Evolutionary conservation across 768 basidiomycete species (phyloP), one percentile per base, ranked within the genome.

Genomic region (Crassisporium funariophilum): DNA sequence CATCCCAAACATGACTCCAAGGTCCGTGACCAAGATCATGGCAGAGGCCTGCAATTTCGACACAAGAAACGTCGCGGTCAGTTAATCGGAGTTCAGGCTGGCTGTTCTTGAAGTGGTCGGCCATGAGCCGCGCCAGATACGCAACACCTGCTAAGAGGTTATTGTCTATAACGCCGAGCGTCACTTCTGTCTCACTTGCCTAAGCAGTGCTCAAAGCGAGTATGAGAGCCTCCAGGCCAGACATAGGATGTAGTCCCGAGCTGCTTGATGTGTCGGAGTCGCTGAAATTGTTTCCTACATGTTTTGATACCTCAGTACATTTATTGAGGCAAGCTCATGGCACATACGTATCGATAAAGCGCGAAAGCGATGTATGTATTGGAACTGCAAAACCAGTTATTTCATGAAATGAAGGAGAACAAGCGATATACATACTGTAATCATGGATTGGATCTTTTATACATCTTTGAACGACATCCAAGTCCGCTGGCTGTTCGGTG

Each of bases 11-110:
- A 61, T 93, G 91, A 48, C 82, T 86, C 83, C 86, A 91, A 0
- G 90, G 90, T 0, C 91, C 91, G 56, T 91, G 90, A 0, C 88
- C 90, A 3, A 92, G 78, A 62, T 92, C 90, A 55, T 92, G 91
- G 46, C 89, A 91, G 2, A 91, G 70, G 0, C 88, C 91, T 0
- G 90, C 90, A 17, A 92, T 70, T 47, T 87, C 84, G 13, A 92
- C 83, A 48, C 91, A 92, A 40, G 75, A 73, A 22, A 91, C 72
- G 48, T 93, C 88, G 15, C 88, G 75, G 35, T 83, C 74, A 0
- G 82, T 83, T 47, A 92, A 89, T 0, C 65, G 67, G 1, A 92
- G 74, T 8, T 78, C 69, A 0, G 79, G 81, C 50, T 93, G 90
- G 5, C 62, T 71, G 11, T 68, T 58, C 47, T 77, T 71, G 2